Percentiles rank a stretch among this genome's conserved stretches.
These are phyloP conservation scores for Ramalina peruviana DNA, from an alignment of 495 filamentous ascomycete species.

Conservation along the genomic window DNA sequence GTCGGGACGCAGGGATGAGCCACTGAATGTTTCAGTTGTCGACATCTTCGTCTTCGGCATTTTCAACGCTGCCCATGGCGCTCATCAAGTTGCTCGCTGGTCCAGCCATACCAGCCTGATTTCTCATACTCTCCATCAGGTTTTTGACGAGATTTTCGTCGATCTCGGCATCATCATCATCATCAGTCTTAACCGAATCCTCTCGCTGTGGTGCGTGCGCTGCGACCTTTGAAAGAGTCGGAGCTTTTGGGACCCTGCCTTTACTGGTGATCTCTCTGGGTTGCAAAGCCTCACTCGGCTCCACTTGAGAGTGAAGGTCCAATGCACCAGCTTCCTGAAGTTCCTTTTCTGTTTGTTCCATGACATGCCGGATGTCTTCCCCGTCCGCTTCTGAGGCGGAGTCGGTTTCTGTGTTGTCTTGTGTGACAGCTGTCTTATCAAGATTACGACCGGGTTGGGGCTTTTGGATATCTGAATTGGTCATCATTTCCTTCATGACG, in stretches of 20 bases:
- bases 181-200: no score
- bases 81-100: conserved; percentile 76
- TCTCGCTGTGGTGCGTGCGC: no score
- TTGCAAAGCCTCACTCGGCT: no score
- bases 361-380: conserved; percentile 56
- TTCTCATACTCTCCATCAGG: conserved; percentile 80
- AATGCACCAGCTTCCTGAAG: conserved; percentile 64
- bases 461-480: conserved; percentile 5
- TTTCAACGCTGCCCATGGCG: conserved; percentile 54
- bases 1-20: no score
- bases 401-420: neutral
- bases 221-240: no score
- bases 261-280: no score
- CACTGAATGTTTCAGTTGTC: conserved; percentile 5
- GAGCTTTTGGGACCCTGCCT: conserved; percentile 1
- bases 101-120: conserved; percentile 69
- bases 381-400: conserved; percentile 38
- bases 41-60: conserved; percentile 52
- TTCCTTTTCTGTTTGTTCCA: conserved; percentile 69
- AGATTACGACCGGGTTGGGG: neutral
- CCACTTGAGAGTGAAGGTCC: conserved; percentile 24
- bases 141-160: conserved; percentile 86
- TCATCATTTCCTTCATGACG: conserved; percentile 12
- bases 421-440: neutral
- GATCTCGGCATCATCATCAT: conserved; percentile 52